phyloP scores from a whole-genome alignment of 164 flowering plant genomes.

The Kingdonia uniflora region DNA sequence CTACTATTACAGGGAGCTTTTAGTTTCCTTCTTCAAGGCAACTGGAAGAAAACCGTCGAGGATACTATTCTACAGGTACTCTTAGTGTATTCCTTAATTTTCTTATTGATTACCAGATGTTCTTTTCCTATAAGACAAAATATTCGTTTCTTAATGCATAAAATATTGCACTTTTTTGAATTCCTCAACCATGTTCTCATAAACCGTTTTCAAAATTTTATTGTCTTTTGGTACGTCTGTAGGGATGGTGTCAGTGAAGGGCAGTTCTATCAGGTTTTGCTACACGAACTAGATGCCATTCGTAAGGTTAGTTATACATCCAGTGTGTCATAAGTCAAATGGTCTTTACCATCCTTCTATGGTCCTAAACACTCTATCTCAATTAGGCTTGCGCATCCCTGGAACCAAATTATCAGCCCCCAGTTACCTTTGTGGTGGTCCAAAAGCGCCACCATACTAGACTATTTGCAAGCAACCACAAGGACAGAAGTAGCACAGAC shows the following conservation, averaged over 20 bases:
- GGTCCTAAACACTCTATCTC: neutral
- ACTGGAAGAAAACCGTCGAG: slow-evolving; percentile 14
- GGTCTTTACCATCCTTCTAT: neutral
- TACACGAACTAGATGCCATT: slow-evolving; percentile 13
- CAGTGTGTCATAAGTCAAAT: neutral
- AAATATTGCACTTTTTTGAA: too few species aligned
- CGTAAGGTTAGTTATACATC: slow-evolving; percentile 9
- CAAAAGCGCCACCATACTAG: slow-evolving; percentile 17
- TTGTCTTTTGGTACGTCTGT: too few species aligned
- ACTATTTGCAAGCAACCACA: slow-evolving; percentile 13
- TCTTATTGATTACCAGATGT: neutral
- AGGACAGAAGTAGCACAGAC: slow-evolving; percentile 10
- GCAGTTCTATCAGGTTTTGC: slow-evolving; percentile 14
- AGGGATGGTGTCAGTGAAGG: slow-evolving; percentile 17
- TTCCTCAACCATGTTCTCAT: too few species aligned
- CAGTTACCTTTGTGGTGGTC: slow-evolving; percentile 14
- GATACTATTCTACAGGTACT: slow-evolving; percentile 15
- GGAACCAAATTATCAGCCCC: slow-evolving; percentile 18
- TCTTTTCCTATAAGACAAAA: too few species aligned
- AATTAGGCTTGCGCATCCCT: slow-evolving; percentile 14
- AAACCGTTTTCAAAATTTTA: too few species aligned
- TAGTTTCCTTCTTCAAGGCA: slow-evolving; percentile 13
- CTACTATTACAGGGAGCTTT: slow-evolving; percentile 11
- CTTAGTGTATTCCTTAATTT: too few species aligned
- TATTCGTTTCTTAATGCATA: neutral